Conservation (phyloP, 148 eudicot species). For the Rhododendron vialii region DNA sequence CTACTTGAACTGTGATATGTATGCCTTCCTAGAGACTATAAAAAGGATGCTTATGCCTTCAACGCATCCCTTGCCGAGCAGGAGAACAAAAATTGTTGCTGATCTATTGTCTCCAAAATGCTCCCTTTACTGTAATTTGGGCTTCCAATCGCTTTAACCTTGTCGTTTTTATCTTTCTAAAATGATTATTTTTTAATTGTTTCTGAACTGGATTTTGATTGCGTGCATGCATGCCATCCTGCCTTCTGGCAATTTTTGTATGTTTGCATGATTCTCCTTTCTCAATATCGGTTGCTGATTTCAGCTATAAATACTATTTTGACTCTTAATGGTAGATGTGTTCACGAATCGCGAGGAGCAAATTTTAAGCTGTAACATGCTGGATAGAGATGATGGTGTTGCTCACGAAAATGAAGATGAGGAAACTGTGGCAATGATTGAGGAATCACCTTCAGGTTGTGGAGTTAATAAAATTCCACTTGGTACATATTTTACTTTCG, state of each 20-base stretch:
- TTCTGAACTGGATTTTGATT: not conserved
- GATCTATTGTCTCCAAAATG: not conserved
- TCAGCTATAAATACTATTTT: not conserved
- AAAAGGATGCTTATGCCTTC: not conserved
- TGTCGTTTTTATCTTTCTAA: not conserved
- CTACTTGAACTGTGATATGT: not conserved
- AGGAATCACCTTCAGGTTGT: conserved; percentile 55
- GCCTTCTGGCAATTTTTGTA: not conserved
- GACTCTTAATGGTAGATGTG: conserved; percentile 32
- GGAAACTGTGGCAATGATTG: conserved; percentile 76
- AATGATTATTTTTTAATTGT: not conserved
- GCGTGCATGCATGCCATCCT: not conserved
- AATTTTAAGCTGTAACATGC: conserved; percentile 47
- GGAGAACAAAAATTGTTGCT: not conserved
- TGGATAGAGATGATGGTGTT: conserved; percentile 63
- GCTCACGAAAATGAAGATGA: conserved; percentile 71
- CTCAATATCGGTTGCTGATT: not conserved
- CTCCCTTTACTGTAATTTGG: not conserved
- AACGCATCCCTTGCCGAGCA: not conserved
- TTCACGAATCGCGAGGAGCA: conserved; percentile 62
- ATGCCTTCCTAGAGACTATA: not conserved
- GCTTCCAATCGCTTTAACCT: not conserved
- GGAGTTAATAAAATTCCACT: not conserved
- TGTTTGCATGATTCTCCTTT: not conserved
- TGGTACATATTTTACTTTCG: conserved; percentile 10